A percentile compares a stretch with the other conserved stretches of the same genome.
phyloP scores from a whole-genome alignment of 257 asterid species.

The Schizonepeta tenuifolia region DNA sequence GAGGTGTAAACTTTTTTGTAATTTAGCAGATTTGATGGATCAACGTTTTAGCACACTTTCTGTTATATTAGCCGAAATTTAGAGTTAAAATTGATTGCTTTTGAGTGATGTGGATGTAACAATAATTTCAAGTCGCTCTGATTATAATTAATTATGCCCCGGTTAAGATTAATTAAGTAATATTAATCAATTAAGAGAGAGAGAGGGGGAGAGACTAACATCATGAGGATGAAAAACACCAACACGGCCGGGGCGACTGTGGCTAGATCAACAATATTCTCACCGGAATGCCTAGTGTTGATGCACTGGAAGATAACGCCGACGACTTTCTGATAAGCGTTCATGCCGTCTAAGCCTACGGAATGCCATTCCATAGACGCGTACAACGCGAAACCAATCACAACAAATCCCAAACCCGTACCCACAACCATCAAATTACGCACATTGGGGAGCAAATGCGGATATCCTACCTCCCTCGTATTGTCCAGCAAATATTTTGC shows the following conservation, averaged over 20 bases:
- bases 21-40: too few species aligned
- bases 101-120: too few species aligned
- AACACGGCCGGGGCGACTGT: slow-evolving; percentile 62
- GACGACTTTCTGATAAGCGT: slow-evolving; percentile 50
- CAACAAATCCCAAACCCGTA: slow-evolving; percentile 50
- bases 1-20: too few species aligned
- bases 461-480: slow-evolving; percentile 40
- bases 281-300: slow-evolving; percentile 73
- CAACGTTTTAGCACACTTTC: too few species aligned
- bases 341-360: slow-evolving; percentile 44
- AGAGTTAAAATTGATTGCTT: too few species aligned
- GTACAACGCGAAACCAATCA: slow-evolving; percentile 45
- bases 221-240: slow-evolving; percentile 60
- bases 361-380: slow-evolving; percentile 67
- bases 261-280: slow-evolving; percentile 63
- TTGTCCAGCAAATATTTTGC: slow-evolving; percentile 47
- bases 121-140: too few species aligned
- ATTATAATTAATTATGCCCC: too few species aligned
- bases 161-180: too few species aligned
- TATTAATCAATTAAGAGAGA: not conserved
- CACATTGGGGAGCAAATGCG: slow-evolving; percentile 54
- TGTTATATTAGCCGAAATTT: too few species aligned
- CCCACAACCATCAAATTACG: slow-evolving; percentile 40
- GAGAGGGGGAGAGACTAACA: slow-evolving; percentile 53
- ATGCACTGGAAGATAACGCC: slow-evolving; percentile 52